Evolutionary conservation across 495 filamentous ascomycete species (phyloP).

Genomic region (Hypoxylon crocopeplum): DNA sequence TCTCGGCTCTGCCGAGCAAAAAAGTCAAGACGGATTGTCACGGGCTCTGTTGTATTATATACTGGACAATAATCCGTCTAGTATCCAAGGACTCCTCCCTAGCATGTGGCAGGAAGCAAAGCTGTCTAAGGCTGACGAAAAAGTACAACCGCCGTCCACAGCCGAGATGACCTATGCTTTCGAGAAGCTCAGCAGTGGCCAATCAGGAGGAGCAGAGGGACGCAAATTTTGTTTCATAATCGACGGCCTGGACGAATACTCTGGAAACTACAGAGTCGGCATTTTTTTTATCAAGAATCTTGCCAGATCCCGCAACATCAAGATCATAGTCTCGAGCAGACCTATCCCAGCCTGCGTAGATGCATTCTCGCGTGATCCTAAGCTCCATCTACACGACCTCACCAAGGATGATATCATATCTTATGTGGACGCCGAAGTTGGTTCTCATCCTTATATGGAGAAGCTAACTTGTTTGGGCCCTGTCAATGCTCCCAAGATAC

Average conservation of each 20-base stretch:
- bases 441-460: conserved; percentile 7
- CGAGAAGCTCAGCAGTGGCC: neutral
- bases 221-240: conserved; percentile 18
- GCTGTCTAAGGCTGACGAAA: too few species aligned
- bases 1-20: too few species aligned
- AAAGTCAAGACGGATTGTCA: too few species aligned
- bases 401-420: conserved; percentile 33
- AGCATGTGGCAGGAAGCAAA: too few species aligned
- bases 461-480: neutral
- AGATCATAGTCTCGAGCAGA: conserved; percentile 24
- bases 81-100: too few species aligned
- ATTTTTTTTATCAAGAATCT: conserved; percentile 7
- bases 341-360: conserved; percentile 17
- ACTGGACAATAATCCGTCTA: too few species aligned
- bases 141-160: too few species aligned
- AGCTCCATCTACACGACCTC: conserved; percentile 38
- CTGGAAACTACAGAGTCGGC: neutral
- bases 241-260: conserved; percentile 19
- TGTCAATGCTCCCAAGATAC: neutral
- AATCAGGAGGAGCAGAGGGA: neutral
- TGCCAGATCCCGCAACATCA: neutral
- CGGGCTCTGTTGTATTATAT: too few species aligned
- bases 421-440: conserved; percentile 22
- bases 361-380: conserved; percentile 6
- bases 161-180: too few species aligned